phyloP scores from a whole-genome alignment of 2,329 filamentous ascomycete species.

The Endoconidiophora laricicola region DNA sequence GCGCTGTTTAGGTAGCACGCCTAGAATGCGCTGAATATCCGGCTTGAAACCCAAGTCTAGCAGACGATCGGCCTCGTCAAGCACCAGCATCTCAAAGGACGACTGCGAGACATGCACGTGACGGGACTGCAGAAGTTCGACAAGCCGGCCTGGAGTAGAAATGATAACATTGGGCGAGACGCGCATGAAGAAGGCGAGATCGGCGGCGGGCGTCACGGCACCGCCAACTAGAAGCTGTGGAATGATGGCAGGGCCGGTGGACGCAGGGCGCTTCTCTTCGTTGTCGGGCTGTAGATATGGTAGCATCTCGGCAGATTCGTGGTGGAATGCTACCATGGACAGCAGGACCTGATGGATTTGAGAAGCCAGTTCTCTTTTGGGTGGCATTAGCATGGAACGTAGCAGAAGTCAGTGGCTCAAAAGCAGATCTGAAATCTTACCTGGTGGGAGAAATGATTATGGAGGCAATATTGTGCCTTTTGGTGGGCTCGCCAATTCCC shows the following conservation, averaged over 20 bases:
- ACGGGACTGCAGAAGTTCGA: slow-evolving; percentile 72
- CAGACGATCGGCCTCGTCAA: slow-evolving; percentile 87
- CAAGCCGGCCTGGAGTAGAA: slow-evolving; percentile 74
- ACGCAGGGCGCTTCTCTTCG: slow-evolving; percentile 37
- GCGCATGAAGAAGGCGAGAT: slow-evolving; percentile 70
- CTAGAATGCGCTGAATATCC: slow-evolving; percentile 72
- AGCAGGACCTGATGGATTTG: slow-evolving; percentile 76
- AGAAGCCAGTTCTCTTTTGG: slow-evolving; percentile 63
- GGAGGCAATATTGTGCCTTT: slow-evolving; percentile 76
- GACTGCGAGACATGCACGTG: slow-evolving; percentile 79
- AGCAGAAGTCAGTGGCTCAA: background rate
- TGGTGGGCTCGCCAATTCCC: slow-evolving; percentile 63
- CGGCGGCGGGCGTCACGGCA: slow-evolving; percentile 61
- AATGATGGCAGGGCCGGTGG: slow-evolving; percentile 40
- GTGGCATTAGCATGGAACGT: background rate
- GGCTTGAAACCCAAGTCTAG: slow-evolving; percentile 89
- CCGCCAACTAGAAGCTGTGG: slow-evolving; percentile 83
- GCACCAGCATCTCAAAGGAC: slow-evolving; percentile 77
- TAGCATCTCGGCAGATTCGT: slow-evolving; percentile 53
- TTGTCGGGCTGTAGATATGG: slow-evolving; percentile 32
- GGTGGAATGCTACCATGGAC: slow-evolving; percentile 68
- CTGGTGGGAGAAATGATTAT: slow-evolving; percentile 75
- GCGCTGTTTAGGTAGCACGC: slow-evolving; percentile 75
- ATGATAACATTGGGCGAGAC: slow-evolving; percentile 78
- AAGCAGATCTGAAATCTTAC: background rate